Evolutionary conservation across 805 yeast genomes (phyloP).

Genomic region (Clavispora santaluciae): DNA sequence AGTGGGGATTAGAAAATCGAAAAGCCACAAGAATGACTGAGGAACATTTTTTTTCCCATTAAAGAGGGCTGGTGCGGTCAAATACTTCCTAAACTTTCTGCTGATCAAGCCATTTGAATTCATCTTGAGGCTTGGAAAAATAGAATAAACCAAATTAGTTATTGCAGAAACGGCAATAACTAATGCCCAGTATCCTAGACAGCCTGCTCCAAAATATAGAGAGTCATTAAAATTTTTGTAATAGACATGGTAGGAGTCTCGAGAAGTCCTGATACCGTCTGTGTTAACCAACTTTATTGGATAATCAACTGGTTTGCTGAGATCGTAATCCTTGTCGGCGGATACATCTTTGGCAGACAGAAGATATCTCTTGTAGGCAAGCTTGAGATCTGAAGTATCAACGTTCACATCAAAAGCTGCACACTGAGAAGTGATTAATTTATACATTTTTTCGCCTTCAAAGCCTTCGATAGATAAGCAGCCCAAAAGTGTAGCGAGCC

Average conservation of each 20-base stretch:
- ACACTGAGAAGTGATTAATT: not conserved
- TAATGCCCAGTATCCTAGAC: conserved; percentile 11
- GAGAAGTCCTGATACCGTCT: conserved; percentile 2
- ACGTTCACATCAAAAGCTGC: not conserved
- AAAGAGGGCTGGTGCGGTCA: conserved; percentile 37
- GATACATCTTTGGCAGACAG: not conserved
- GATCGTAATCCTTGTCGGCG: not conserved
- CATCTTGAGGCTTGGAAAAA: conserved; percentile 12
- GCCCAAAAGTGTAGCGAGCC: conserved; percentile 5
- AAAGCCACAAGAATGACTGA: conserved; percentile 14
- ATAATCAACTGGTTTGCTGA: conserved; percentile 4
- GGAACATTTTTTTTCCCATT: conserved; percentile 25
- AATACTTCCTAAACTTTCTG: conserved; percentile 30
- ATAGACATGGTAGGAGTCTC: conserved; percentile 3
- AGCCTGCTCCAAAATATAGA: conserved; percentile 3
- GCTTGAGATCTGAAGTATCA: not conserved
- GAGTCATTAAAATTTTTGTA: conserved; percentile 9
- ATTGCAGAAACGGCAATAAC: conserved; percentile 10
- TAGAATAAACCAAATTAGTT: conserved; percentile 12
- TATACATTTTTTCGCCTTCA: not conserved
- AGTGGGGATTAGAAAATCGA: conserved; percentile 24
- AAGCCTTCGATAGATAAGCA: conserved; percentile 1
- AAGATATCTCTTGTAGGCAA: not conserved
- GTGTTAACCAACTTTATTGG: conserved; percentile 7
- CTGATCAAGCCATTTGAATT: conserved; percentile 20